These are phyloP conservation scores for Galium porrigens DNA, from an alignment of 305 asterid species.

Conservation along the genomic window DNA sequence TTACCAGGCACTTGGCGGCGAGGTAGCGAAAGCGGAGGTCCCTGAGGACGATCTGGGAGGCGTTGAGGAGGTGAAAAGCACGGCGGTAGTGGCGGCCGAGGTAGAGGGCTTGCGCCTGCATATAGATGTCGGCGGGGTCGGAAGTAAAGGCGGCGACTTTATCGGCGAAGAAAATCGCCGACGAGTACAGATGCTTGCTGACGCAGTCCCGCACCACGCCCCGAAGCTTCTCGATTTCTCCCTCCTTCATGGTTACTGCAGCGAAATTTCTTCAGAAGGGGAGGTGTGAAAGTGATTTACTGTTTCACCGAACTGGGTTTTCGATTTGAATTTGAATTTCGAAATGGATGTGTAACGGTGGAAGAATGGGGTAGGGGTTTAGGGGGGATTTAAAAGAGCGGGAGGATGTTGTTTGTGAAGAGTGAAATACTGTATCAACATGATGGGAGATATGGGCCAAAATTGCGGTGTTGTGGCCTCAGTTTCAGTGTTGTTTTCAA, in stretches of 20 bases:
- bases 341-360: background rate
- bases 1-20: conserved; percentile 89
- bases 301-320: background rate
- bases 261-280: background rate
- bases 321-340: background rate
- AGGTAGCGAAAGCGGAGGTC: conserved; percentile 93
- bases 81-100: conserved; percentile 91
- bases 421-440: background rate
- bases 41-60: conserved; percentile 76
- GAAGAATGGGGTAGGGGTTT: background rate
- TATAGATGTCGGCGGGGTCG: conserved; percentile 91
- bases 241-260: conserved; percentile 49
- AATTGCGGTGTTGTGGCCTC: background rate
- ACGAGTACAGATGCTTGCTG: conserved; percentile 89
- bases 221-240: conserved; percentile 71
- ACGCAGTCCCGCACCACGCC: conserved; percentile 94
- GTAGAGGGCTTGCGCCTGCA: conserved; percentile 99
- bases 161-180: conserved; percentile 94
- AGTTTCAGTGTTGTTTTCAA: background rate
- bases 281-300: background rate
- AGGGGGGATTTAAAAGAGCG: conserved; percentile 17
- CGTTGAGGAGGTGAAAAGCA: conserved; percentile 88
- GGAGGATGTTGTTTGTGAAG: conserved; percentile 12
- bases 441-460: background rate
- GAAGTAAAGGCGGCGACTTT: conserved; percentile 91